These are phyloP conservation scores for Aspergillus pseudonomiae DNA, from an alignment of 2,329 filamentous ascomycete species.

Conservation along the genomic window DNA sequence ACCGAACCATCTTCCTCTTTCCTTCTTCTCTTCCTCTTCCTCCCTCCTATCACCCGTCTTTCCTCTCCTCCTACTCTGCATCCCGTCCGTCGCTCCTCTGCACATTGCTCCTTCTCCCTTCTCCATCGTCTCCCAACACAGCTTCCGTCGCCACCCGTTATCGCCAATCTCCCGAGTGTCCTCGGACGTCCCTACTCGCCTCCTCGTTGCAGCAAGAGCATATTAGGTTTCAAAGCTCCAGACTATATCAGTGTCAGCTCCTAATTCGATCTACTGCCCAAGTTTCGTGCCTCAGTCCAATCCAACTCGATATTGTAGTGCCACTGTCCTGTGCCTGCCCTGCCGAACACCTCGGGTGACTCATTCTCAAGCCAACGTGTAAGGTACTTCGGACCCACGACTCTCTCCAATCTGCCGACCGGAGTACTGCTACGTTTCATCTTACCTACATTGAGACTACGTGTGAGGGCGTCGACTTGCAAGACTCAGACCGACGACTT, in stretches of 20 bases:
- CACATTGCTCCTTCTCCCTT: constrained; percentile 15
- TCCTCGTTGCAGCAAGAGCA: constrained; percentile 13
- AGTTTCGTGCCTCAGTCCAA: constrained; percentile 2
- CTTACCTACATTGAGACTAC: constrained; percentile 13
- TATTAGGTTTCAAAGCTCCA: constrained; percentile 14
- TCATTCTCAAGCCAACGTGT: constrained; percentile 22
- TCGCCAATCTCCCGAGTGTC: constrained; percentile 11
- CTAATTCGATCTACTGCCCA: constrained; percentile 19
- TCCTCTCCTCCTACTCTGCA: constrained; percentile 17
- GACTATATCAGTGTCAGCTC: constrained; percentile 10
- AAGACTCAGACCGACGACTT: constrained; percentile 16
- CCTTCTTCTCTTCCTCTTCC: constrained; percentile 22
- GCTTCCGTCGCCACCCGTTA: constrained; percentile 9
- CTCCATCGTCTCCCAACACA: constrained; percentile 6
- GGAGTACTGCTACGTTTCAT: constrained; percentile 22
- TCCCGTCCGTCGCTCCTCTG: constrained; percentile 16
- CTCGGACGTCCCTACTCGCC: constrained; percentile 6
- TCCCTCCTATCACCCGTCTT: constrained; percentile 18
- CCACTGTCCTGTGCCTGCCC: constrained; percentile 16
- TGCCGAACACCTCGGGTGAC: constrained; percentile 27
- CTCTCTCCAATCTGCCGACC: constrained; percentile 8
- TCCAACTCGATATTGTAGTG: constrained; percentile 12
- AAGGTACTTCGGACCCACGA: constrained; percentile 23
- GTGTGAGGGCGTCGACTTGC: constrained; percentile 18
- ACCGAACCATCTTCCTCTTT: constrained; percentile 22